These are phyloP conservation scores for Dichotomocladium elegans DNA, from an alignment of 371 early-diverging fungal genomes.

Conservation along the genomic window DNA sequence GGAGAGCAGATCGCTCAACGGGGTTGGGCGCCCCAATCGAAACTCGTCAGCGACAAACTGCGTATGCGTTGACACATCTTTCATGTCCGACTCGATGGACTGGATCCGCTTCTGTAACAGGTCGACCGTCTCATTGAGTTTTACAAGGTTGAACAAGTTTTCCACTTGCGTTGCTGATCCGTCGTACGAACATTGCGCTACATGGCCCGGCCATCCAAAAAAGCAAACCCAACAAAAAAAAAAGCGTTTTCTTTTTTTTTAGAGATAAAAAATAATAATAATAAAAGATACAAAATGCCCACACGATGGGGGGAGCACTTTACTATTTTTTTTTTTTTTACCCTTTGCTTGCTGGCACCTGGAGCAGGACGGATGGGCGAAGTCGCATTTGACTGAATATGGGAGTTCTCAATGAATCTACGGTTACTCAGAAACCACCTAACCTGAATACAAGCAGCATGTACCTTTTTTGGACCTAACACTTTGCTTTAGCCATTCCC, in stretches of 20 bases:
- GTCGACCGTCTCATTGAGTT: constrained; percentile 22
- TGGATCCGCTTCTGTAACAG: constrained; percentile 17
- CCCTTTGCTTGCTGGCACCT: constrained; percentile 44
- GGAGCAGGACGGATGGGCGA: constrained; percentile 42
- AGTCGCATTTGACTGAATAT: constrained; percentile 45
- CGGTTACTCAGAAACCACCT: too few species aligned
- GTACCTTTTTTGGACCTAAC: constrained; percentile 6
- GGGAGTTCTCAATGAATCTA: too few species aligned
- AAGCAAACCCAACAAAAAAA: too few species aligned
- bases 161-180: constrained; percentile 29
- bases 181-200: constrained; percentile 22
- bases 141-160: constrained; percentile 22
- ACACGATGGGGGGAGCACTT: too few species aligned
- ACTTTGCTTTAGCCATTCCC: too few species aligned
- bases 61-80: constrained; percentile 9
- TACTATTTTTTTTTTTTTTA: too few species aligned
- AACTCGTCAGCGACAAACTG: constrained; percentile 10
- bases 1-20: too few species aligned
- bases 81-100: constrained; percentile 14
- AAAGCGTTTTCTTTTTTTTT: too few species aligned
- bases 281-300: too few species aligned
- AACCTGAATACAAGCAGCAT: neutral
- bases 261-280: too few species aligned
- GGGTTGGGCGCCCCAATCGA: too few species aligned
- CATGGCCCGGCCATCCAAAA: neutral